Base-by-base conservation (phyloP, 2,329 filamentous ascomycete genomes). In the Stachybotrys chlorohalonatus region DNA sequence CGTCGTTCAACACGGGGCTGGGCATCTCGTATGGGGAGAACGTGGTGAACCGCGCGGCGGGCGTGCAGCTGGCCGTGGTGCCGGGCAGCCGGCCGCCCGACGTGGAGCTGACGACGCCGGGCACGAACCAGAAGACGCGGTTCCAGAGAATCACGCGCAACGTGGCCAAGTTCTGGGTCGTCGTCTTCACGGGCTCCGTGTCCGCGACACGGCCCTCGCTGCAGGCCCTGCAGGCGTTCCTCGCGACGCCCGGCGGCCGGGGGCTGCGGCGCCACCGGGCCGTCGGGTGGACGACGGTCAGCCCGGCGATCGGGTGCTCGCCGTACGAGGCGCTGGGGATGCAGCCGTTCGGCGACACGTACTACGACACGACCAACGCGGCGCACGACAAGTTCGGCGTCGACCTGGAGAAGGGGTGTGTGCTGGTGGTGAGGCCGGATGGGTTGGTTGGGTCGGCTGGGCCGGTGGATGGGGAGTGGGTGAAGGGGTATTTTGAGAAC, bases 1-100 rank as follows among this genome's bases (percentile, higher is more conserved):
- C 83, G 16, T 74, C 78, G 2, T 85, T 86, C 64, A 85, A 83
- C 49, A 81, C 80, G 0, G 82, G 83, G 0, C 72, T 83, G 8
- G 82, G 82, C 4, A 83, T 83, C 8, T 74, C 46, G 46, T 47
- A 47, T 7, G 15, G 15, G 3, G 46, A 11, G 7, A 47, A 47
- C 17, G 46, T 16, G 74, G 48, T 86, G 85, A 62, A 47, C 53
- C 45, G 42, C 31, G 60, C 67, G 9, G 50, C 56, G 3, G 56
- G 60, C 3, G 32, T 54, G 6, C 32, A 55, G 7, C 47, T 58
- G 6, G 52, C 57, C 7, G 61, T 74, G 7, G 58, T 56, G 15
- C 64, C 75, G 0, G 77, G 77, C 1, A 68, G 71, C 55, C 67
- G 76, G 55, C 74, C 70, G 6, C 76, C 75, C 6, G 77, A 80